Evolutionary conservation across 306 rosid genomes (phyloP).

Genomic region (Carpinus fangiana): DNA sequence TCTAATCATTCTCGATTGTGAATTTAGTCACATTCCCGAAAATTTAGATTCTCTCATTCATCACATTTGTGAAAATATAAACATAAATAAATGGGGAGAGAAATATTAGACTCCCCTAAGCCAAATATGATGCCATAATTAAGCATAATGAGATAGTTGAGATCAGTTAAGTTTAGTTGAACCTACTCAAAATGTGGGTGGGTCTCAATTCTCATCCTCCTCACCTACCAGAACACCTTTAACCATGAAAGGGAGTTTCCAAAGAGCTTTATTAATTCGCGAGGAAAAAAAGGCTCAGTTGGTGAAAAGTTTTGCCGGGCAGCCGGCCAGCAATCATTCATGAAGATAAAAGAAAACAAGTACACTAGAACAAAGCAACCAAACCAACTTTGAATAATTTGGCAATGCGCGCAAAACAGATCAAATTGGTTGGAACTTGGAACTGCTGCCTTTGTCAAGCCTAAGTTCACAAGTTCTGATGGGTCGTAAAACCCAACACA

Average conservation of each 20-base stretch:
- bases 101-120: too few relatives aligned
- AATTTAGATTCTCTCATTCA: too few relatives aligned
- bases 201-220: slow-evolving; percentile 25
- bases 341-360: not conserved
- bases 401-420: not conserved
- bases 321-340: not conserved
- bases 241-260: not conserved
- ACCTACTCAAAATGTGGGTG: slow-evolving; percentile 19
- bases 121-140: too few relatives aligned
- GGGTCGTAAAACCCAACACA: too few relatives aligned
- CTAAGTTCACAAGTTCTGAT: too few relatives aligned
- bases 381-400: not conserved
- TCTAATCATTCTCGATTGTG: too few relatives aligned
- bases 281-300: not conserved
- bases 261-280: not conserved
- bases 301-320: not conserved
- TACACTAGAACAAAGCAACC: not conserved
- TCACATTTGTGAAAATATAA: too few relatives aligned
- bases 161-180: slow-evolving; percentile 10
- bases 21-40: too few relatives aligned
- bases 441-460: not conserved
- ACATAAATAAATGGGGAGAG: too few relatives aligned
- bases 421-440: not conserved
- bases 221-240: slow-evolving; percentile 16
- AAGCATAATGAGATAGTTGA: slow-evolving; percentile 10